These are phyloP conservation scores for Gentiana macrophylla DNA, from an alignment of 257 asterid species.

Conservation along the genomic window DNA sequence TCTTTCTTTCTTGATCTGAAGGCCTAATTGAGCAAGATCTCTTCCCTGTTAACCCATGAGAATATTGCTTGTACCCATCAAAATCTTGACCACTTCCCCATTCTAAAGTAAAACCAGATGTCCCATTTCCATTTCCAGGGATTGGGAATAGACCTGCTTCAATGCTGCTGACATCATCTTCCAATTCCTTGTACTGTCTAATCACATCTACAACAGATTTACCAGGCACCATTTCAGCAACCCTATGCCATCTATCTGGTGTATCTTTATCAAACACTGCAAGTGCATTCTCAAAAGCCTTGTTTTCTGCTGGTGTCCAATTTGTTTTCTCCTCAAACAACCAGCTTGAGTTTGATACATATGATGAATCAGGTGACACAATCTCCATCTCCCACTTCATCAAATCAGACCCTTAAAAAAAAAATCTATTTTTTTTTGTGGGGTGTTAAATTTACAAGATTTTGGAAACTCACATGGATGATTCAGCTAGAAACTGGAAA, in stretches of 20 bases:
- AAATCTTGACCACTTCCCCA: conserved; percentile 52
- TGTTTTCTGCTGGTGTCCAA: conserved; percentile 88
- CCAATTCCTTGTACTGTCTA: conserved; percentile 68
- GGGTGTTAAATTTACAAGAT: no score
- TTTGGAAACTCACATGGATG: neutral
- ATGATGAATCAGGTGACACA: conserved; percentile 45
- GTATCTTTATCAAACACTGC: conserved; percentile 73
- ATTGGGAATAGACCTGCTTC: conserved; percentile 82
- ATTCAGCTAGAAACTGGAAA: neutral
- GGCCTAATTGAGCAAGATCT: conserved; percentile 42
- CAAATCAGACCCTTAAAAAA: neutral
- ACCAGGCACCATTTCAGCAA: conserved; percentile 90
- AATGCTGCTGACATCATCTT: conserved; percentile 78
- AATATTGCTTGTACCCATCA: conserved; percentile 35
- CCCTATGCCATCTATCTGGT: conserved; percentile 87
- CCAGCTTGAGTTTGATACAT: conserved; percentile 48
- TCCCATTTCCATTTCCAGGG: conserved; percentile 44
- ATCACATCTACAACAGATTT: conserved; percentile 69
- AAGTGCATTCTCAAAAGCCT: conserved; percentile 82
- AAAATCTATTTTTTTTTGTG: no score
- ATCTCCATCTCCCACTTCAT: conserved; percentile 78
- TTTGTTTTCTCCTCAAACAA: conserved; percentile 41
- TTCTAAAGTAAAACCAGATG: conserved; percentile 63
- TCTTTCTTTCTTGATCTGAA: conserved; percentile 79
- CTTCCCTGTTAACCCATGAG: conserved; percentile 32